Evolutionary conservation across 345 rosid genomes (phyloP), one percentile per base, ranked within the genome.

Genomic region (Salix suchowensis): DNA sequence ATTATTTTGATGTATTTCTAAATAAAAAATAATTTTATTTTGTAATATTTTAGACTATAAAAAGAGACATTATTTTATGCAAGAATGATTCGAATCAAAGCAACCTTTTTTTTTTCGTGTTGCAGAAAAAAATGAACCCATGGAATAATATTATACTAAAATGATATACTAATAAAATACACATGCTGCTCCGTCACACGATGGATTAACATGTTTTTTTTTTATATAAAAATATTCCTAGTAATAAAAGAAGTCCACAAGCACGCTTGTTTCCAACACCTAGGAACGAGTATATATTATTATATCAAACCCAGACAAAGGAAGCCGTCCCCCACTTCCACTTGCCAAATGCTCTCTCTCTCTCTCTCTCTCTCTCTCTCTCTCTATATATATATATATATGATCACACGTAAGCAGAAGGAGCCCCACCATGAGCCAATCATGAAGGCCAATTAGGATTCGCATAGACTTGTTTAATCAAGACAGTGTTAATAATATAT

Each of bases 241-340:
- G 37, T 34, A 34, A 32, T 46, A 62, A 76, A 15, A 65, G 7
- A 65, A 30, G 28, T 23, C 23, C 23, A 0, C 14, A 81, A 58
- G 68, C 76, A 78, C 72, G 78, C 77, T 37, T 58, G 44, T 80
- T 67, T 50, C 75, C 76, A 77, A 71, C 23, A 7, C 69, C 37
- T 37, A 24, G 18, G 14, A 19, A 2, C n/a, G n/a, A 65, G 37
- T 65, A 30, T 34, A 19, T 65, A 30, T 34, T 40, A 40, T 19
- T 54, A 50, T 52, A 44, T 23, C 18, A 30, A 78, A 60, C 64
- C 30, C 64, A 16, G 34, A 30, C 6, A 7, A 67, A 70, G 77
- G 67, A 71, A 71, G 71, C 83, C 72, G 64, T 12, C 58, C 55
- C 40, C n/a, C 77, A 6, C 54, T 10, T 67, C 64, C 62, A 48